Percentiles rank a stretch among this genome's conserved stretches.
Conservation (phyloP, 2,329 filamentous ascomycete species). For the Colletotrichum lindemuthianum region DNA sequence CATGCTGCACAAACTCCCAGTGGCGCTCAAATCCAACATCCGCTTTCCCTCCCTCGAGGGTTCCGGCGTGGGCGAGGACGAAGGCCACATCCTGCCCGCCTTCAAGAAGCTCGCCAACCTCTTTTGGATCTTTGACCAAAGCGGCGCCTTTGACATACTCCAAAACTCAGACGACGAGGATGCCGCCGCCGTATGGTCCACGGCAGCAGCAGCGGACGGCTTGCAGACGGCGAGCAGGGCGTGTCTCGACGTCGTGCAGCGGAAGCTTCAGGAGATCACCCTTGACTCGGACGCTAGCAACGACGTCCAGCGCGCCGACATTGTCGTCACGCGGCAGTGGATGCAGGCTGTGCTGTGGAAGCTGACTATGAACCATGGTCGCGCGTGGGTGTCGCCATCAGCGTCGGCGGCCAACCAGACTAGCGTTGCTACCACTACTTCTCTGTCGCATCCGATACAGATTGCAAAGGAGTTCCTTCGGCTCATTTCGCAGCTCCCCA, state of each 20-base stretch:
- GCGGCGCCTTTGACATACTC: conserved; percentile 58
- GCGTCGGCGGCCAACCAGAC: background rate
- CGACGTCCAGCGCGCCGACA: conserved; percentile 59
- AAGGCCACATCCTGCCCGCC: conserved; percentile 56
- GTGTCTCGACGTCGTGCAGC: conserved; percentile 52
- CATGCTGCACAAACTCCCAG: conserved; percentile 60
- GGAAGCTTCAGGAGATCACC: conserved; percentile 52
- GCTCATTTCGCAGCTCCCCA: conserved; percentile 54
- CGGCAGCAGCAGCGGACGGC: conserved; percentile 35
- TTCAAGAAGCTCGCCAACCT: conserved; percentile 60
- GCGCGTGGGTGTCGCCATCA: conserved; percentile 34
- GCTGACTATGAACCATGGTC: conserved; percentile 47
- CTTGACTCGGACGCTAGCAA: conserved; percentile 52
- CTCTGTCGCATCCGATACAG: conserved; percentile 48
- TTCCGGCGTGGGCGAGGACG: conserved; percentile 48
- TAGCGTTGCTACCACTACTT: conserved; percentile 30
- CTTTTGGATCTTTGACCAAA: conserved; percentile 61
- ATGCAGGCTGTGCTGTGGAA: conserved; percentile 61
- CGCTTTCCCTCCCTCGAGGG: conserved; percentile 48
- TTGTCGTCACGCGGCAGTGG: conserved; percentile 61
- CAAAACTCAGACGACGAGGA: conserved; percentile 48
- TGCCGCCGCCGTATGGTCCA: conserved; percentile 42
- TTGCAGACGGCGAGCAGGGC: conserved; percentile 37
- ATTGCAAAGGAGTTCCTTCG: conserved; percentile 58
- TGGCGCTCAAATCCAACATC: conserved; percentile 53